Evolutionary conservation across 2,329 filamentous ascomycete species (phyloP).

Genomic region (Tolypocladium guangdongense): DNA sequence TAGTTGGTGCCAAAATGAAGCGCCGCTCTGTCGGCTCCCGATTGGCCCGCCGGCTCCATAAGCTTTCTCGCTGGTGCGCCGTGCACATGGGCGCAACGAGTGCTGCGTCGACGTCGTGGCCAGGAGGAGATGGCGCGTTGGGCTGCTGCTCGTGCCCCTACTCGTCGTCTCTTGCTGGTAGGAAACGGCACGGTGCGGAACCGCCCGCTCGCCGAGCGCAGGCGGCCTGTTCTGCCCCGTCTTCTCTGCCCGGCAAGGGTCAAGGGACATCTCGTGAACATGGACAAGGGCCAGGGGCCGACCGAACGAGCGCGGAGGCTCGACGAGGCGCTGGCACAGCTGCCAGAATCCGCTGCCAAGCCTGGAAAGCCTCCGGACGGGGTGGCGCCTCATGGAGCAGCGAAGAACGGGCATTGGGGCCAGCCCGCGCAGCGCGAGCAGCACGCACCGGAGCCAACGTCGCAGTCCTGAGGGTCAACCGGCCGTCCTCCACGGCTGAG

Average conservation of each 20-base stretch:
- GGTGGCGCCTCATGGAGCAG: neutral
- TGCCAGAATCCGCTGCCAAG: neutral
- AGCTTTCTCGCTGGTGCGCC: too few relatives aligned
- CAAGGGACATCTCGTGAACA: neutral
- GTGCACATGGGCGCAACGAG: too few relatives aligned
- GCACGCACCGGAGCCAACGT: too few relatives aligned
- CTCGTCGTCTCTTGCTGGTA: too few relatives aligned
- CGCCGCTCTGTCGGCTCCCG: neutral
- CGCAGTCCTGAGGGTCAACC: neutral
- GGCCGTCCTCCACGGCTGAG: neutral
- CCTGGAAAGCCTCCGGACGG: neutral
- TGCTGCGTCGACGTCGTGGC: neutral
- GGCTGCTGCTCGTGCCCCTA: neutral
- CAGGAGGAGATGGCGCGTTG: too few relatives aligned
- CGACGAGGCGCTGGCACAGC: neutral
- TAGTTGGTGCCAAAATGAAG: neutral
- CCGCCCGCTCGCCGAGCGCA: neutral
- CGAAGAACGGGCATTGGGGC: too few relatives aligned
- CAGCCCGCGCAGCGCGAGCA: too few relatives aligned
- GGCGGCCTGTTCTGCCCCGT: too few relatives aligned
- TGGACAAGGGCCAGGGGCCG: neutral
- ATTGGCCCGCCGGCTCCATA: conserved; percentile 1
- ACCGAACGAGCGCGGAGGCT: neutral
- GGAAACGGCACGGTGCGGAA: neutral
- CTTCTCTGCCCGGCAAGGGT: neutral